phyloP scores from a whole-genome alignment of 345 rosid species.

The sweet orange (Citrus sinensis) region DNA sequence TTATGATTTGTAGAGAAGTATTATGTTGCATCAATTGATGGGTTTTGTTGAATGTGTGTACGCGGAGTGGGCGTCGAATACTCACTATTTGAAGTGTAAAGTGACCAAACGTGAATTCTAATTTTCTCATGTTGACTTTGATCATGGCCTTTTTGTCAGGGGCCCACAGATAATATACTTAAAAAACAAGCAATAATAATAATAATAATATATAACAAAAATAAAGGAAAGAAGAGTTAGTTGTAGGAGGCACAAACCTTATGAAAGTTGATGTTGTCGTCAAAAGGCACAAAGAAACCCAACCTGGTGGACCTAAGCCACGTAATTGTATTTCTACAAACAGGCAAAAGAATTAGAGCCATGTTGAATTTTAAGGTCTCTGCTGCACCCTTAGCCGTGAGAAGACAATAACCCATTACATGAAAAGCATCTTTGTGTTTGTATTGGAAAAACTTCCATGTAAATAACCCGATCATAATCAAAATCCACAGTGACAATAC shows the following conservation, averaged over 20 bases:
- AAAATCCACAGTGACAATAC: slow-evolving; percentile 69
- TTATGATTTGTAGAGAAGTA: neutral
- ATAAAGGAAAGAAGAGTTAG: neutral
- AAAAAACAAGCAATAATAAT: slow-evolving; percentile 24
- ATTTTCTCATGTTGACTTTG: slow-evolving; percentile 22
- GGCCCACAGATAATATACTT: slow-evolving; percentile 37
- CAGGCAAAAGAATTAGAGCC: slow-evolving; percentile 95
- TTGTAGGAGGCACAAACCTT: slow-evolving; percentile 41
- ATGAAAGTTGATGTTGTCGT: slow-evolving; percentile 98
- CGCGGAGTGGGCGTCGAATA: slow-evolving; percentile 2
- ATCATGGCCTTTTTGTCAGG: slow-evolving; percentile 20
- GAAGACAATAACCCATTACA: slow-evolving; percentile 92
- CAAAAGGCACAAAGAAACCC: slow-evolving; percentile 77
- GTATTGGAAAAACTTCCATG: slow-evolving; percentile 88
- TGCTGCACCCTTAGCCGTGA: slow-evolving; percentile 94
- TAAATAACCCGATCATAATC: slow-evolving; percentile 79
- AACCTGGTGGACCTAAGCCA: slow-evolving; percentile 88
- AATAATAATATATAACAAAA: neutral
- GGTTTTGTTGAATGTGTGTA: slow-evolving; percentile 10
- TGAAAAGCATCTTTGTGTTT: slow-evolving; percentile 62
- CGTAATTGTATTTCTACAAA: slow-evolving; percentile 91
- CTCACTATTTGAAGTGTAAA: slow-evolving; percentile 1
- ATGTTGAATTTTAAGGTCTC: slow-evolving; percentile 93
- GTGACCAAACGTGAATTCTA: neutral
- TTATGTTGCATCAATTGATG: too few species aligned